phyloP scores from a whole-genome alignment of 805 yeast genomes.

The Candida fluviatilis region DNA sequence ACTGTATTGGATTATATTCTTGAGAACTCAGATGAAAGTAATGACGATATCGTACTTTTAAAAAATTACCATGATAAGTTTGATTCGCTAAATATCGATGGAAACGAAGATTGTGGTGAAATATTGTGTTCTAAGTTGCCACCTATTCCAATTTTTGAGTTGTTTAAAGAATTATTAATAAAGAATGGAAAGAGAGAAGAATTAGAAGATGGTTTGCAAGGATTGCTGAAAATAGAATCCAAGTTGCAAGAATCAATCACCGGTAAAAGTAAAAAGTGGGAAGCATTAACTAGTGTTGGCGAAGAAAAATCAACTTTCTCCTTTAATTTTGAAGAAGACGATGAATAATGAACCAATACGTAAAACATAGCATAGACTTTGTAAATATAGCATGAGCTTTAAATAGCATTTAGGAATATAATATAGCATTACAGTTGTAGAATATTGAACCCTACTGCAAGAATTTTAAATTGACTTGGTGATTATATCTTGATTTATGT shows the following conservation, averaged over 20 bases:
- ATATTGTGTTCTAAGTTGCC: slow-evolving; percentile 25
- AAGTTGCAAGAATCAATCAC: slow-evolving; percentile 16
- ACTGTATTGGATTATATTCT: slow-evolving; percentile 21
- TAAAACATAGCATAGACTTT: no score
- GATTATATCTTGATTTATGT: no score
- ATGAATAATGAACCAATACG: slow-evolving; percentile 8
- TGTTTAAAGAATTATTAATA: slow-evolving; percentile 50
- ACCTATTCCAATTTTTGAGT: slow-evolving; percentile 57
- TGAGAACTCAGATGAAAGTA: slow-evolving; percentile 2
- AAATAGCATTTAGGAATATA: no score
- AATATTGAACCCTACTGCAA: no score
- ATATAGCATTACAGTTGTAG: no score
- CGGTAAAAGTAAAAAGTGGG: slow-evolving; percentile 53
- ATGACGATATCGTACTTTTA: slow-evolving; percentile 15
- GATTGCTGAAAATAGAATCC: slow-evolving; percentile 30
- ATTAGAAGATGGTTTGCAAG: slow-evolving; percentile 27
- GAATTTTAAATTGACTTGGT: no score
- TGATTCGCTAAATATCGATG: slow-evolving; percentile 15
- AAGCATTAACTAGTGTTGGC: slow-evolving; percentile 27
- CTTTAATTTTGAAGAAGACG: slow-evolving; percentile 28
- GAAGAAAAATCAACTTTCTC: slow-evolving; percentile 16
- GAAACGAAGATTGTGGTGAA: slow-evolving; percentile 63
- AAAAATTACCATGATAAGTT: slow-evolving; percentile 22
- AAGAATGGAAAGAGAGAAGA: slow-evolving; percentile 32
- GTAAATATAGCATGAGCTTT: no score